phyloP scores from a whole-genome alignment of 139 green algal genomes.

The Edaphochlamys debaryana region DNA sequence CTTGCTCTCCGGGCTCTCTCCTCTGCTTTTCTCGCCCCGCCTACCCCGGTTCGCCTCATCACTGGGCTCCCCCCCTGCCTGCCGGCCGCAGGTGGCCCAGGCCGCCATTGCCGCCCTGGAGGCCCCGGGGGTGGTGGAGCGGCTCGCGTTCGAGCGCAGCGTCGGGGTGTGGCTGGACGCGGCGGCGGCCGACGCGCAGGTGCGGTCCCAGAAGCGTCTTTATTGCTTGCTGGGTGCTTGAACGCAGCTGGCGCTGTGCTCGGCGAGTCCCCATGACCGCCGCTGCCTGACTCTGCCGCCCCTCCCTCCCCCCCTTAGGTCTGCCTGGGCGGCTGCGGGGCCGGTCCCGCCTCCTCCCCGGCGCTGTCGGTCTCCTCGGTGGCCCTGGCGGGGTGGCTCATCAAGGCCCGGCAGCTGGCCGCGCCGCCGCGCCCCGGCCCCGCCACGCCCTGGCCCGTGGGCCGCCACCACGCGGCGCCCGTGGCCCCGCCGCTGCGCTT shows the following conservation, averaged over 20 bases:
- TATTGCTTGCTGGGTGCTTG: too few relatives aligned
- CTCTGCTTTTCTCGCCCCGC: too few relatives aligned
- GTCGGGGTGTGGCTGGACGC: conserved; percentile 69
- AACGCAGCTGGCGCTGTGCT: too few relatives aligned
- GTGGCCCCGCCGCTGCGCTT: conserved; percentile 66
- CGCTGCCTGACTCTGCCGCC: too few relatives aligned
- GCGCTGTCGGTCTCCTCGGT: conserved; percentile 38
- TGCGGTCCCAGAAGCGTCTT: too few relatives aligned
- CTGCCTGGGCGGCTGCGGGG: conserved; percentile 16
- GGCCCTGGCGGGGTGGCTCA: conserved; percentile 55
- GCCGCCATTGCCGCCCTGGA: neutral
- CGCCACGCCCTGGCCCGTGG: conserved; percentile 53
- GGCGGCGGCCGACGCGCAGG: conserved; percentile 28
- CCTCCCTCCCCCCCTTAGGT: too few relatives aligned
- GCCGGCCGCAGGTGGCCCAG: neutral
- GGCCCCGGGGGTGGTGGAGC: conserved; percentile 15
- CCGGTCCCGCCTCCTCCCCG: neutral
- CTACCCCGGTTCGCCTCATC: too few relatives aligned
- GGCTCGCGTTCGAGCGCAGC: conserved; percentile 40
- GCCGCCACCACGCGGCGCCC: conserved; percentile 47
- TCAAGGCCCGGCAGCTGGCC: conserved; percentile 67
- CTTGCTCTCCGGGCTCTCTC: too few relatives aligned
- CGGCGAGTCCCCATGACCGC: too few relatives aligned
- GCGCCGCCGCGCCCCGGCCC: conserved; percentile 43
- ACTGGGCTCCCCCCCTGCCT: too few relatives aligned